phyloP scores from a whole-genome alignment of 805 yeast species.

The Tetrapisispora taiwanensis region DNA sequence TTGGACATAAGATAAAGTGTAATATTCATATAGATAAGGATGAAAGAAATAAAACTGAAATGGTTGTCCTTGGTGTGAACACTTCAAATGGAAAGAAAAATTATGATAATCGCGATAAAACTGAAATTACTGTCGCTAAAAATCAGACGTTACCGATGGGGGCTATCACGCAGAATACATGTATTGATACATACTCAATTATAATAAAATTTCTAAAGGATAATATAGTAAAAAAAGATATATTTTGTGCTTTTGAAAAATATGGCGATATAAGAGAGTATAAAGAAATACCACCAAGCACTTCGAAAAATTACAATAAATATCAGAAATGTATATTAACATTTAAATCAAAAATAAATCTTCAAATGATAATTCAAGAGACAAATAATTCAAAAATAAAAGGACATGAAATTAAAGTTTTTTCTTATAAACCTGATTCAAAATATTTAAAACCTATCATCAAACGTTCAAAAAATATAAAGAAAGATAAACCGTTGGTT shows the following conservation, averaged over 20 bases:
- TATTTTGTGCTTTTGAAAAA: conserved; percentile 17
- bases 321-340: neutral
- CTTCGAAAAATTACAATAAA: neutral
- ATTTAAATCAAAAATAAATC: neutral
- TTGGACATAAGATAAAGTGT: conserved; percentile 28
- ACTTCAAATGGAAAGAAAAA: too few relatives aligned
- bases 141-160: too few relatives aligned
- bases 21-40: conserved; percentile 28
- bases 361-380: neutral
- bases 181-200: too few relatives aligned
- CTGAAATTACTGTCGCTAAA: too few relatives aligned
- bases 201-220: too few relatives aligned
- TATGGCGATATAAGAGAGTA: conserved; percentile 22
- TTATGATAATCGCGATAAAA: too few relatives aligned
- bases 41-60: neutral
- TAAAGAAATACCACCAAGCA: neutral
- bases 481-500: conserved; percentile 4
- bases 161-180: too few relatives aligned
- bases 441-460: neutral
- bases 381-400: neutral
- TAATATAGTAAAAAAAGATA: too few relatives aligned
- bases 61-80: too few relatives aligned
- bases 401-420: neutral
- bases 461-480: neutral
- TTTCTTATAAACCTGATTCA: neutral